Base-by-base conservation (phyloP, 176 grass and related monocot species). In the Carex pumila region DNA sequence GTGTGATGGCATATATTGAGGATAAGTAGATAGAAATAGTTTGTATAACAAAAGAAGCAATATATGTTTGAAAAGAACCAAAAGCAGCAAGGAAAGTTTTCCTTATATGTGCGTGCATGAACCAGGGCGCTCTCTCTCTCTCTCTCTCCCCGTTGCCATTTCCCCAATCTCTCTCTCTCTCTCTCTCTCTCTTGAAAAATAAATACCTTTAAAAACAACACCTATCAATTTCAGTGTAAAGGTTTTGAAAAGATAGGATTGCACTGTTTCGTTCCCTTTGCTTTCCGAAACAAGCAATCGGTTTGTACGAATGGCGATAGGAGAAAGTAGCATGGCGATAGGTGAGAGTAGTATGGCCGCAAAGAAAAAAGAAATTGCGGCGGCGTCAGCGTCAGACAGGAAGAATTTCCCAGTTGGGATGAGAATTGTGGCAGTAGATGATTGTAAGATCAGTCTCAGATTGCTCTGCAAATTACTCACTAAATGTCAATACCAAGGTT, bases 381-480 rank as follows among this genome's bases (percentile, higher is more conserved):
- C 61, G 37, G 19, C 70, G 79, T 58, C 75, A 2, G 79, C 69
- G 55, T 85, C 70, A 12, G 80, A 29, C 1, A 63, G 21, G 74
- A 89, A 93, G 43, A 84, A 94, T 83, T 94, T 92, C 77, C 92
- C 92, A 21, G 80, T 81, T 13, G 92, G 92, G 83, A 89, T 94
- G 89, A 83, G 89, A 57, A 86, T 94, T 25, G 89, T 94, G 47
- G 90, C 85, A 37, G 86, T 94, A 59, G 92, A 94, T 47, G 92
- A 94, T 37, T 90, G 90, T 78, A 75, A 65, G n/a, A 88, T 83
- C 73, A 90, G 90, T 86, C 92, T 94, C 61, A 84, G 67, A 72
- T 13, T 94, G 21, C 88, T 94, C 60, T 81, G 86, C 82, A 84
- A 66, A 66, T 78, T 92, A 60, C 55, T 94, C 18, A 58, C 0